phyloP scores from a whole-genome alignment of 305 asterid species.

The Solanum chacoense region DNA sequence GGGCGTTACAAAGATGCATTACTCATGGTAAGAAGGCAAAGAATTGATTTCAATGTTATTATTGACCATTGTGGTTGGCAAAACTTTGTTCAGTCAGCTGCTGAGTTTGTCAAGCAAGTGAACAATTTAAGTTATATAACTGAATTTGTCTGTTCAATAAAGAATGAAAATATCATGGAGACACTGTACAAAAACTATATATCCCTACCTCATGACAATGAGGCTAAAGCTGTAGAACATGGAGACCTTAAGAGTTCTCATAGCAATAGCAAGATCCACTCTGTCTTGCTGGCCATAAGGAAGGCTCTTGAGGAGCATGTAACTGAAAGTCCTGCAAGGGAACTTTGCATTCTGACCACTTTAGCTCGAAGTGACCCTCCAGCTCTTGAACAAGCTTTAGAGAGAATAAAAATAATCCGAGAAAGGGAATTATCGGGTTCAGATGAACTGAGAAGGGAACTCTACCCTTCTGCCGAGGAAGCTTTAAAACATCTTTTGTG shows the following conservation, averaged over 20 bases:
- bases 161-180: slow-evolving; percentile 65
- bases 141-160: slow-evolving; percentile 76
- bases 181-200: slow-evolving; percentile 52
- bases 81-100: slow-evolving; percentile 54
- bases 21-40: slow-evolving; percentile 76
- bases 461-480: slow-evolving; percentile 86
- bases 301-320: slow-evolving; percentile 77
- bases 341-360: slow-evolving; percentile 92
- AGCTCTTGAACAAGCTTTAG: slow-evolving; percentile 79
- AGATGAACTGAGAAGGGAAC: slow-evolving; percentile 32
- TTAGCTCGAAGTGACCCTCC: slow-evolving; percentile 78
- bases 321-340: slow-evolving; percentile 64
- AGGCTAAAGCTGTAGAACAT: slow-evolving; percentile 13
- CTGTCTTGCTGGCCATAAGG: slow-evolving; percentile 48
- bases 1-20: slow-evolving; percentile 75
- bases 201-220: slow-evolving; percentile 26
- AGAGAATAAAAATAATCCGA: slow-evolving; percentile 63
- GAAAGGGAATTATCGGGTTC: slow-evolving; percentile 67
- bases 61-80: slow-evolving; percentile 84
- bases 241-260: slow-evolving; percentile 24
- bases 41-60: slow-evolving; percentile 89
- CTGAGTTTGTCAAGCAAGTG: slow-evolving; percentile 73
- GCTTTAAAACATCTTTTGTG: slow-evolving; percentile 87
- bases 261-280: slow-evolving; percentile 41
- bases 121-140: slow-evolving; percentile 68